A percentile compares a stretch with the other conserved stretches of the same genome.
These are phyloP conservation scores for Globisporangium rhizosaccharum DNA, from an alignment of 352 stramenopile genomes.

Conservation along the genomic window DNA sequence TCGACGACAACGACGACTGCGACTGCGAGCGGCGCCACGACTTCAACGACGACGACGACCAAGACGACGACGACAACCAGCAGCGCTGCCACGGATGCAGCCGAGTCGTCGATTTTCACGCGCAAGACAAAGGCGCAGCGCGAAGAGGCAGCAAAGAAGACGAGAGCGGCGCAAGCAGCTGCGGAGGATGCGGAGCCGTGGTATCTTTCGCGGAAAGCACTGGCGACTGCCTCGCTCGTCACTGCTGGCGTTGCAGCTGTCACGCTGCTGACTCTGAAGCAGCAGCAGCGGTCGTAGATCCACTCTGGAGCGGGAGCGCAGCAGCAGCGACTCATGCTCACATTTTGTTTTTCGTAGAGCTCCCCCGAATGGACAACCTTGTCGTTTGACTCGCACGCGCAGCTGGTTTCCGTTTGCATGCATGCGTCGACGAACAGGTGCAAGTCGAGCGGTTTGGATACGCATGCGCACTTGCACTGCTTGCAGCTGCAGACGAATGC, in stretches of 20 bases:
- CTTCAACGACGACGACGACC: neutral
- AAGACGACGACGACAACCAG: neutral
- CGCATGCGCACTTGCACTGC: neutral
- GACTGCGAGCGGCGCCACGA: constrained; percentile 13
- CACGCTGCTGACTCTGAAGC: constrained; percentile 54
- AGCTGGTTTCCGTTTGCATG: constrained; percentile 4
- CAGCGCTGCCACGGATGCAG: no score
- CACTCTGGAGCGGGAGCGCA: no score
- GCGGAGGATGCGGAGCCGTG: constrained; percentile 28
- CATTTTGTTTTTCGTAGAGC: constrained; percentile 8
- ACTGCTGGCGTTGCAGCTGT: constrained; percentile 63
- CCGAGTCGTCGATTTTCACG: constrained; percentile 68
- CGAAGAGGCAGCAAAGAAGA: constrained; percentile 17
- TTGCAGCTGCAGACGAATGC: neutral
- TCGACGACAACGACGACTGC: constrained; percentile 16
- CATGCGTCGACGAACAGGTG: neutral
- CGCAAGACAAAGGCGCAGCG: constrained; percentile 49
- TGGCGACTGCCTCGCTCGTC: constrained; percentile 64
- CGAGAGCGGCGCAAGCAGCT: constrained; percentile 3
- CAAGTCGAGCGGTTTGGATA: neutral
- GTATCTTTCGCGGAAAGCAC: constrained; percentile 50
- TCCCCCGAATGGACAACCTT: constrained; percentile 7
- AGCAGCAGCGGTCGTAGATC: constrained; percentile 27
- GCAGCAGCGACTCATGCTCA: no score
- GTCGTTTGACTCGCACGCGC: neutral